Percentiles rank a stretch among this genome's conserved stretches.
Evolutionary conservation across 805 yeast genomes (phyloP).

Genomic region (Yamadazyma phyllophila): DNA sequence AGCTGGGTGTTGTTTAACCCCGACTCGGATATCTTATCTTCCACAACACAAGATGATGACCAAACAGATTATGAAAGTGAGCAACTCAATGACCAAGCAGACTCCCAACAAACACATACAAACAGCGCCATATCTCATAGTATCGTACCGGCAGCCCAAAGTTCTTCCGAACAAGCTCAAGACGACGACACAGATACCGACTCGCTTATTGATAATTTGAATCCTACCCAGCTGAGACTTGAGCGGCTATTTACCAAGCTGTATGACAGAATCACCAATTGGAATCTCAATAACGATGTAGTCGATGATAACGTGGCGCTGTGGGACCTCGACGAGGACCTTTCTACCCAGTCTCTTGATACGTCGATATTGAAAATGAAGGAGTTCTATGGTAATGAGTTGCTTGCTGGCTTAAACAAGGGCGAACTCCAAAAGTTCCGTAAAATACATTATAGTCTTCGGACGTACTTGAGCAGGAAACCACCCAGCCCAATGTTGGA

Average conservation of each 20-base stretch:
- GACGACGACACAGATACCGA: slow-evolving; percentile 11
- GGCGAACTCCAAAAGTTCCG: slow-evolving; percentile 25
- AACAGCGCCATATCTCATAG: neutral
- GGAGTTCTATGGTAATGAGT: slow-evolving; percentile 32
- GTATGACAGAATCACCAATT: slow-evolving; percentile 18
- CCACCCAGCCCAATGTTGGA: slow-evolving; percentile 14
- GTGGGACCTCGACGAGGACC: slow-evolving; percentile 35
- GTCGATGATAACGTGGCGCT: slow-evolving; percentile 36
- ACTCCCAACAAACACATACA: neutral
- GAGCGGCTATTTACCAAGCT: slow-evolving; percentile 8
- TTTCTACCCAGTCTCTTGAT: slow-evolving; percentile 13
- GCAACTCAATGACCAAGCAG: neutral
- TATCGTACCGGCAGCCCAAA: too few species aligned
- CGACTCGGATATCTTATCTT: slow-evolving; percentile 28
- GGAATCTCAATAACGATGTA: slow-evolving; percentile 21
- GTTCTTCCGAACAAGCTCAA: neutral
- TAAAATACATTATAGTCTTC: slow-evolving; percentile 18
- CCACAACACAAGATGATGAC: slow-evolving; percentile 15
- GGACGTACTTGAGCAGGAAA: slow-evolving; percentile 11
- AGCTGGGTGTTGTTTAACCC: slow-evolving; percentile 31
- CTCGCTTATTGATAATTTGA: slow-evolving; percentile 14
- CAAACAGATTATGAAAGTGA: neutral
- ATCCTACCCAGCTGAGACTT: slow-evolving; percentile 11
- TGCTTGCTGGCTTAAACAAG: slow-evolving; percentile 21
- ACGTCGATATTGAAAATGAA: slow-evolving; percentile 13